Evolutionary conservation across 768 basidiomycete species (phyloP).

Genomic region (Grammothele lineata): DNA sequence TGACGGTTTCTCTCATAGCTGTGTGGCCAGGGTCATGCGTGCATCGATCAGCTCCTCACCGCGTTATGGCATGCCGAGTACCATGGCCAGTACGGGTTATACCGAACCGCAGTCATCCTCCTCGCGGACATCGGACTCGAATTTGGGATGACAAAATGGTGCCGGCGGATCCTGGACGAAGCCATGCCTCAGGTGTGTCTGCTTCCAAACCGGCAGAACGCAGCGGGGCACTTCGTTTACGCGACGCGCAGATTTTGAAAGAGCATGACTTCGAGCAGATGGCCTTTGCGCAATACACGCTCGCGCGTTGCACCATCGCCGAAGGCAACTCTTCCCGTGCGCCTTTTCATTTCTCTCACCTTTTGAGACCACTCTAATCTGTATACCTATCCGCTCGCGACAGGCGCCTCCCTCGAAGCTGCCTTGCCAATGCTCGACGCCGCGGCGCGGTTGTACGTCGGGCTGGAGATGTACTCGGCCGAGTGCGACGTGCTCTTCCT

Average conservation of each 20-base stretch:
- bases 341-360: slow-evolving; percentile 10
- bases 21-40: slow-evolving; percentile 55
- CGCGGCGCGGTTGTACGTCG: slow-evolving; percentile 63
- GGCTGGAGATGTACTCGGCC: slow-evolving; percentile 54
- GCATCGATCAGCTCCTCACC: slow-evolving; percentile 63
- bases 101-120: slow-evolving; percentile 65
- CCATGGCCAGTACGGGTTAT: slow-evolving; percentile 59
- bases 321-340: slow-evolving; percentile 45
- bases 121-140: slow-evolving; percentile 78
- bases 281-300: slow-evolving; percentile 67
- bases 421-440: slow-evolving; percentile 57
- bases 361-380: background rate
- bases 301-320: slow-evolving; percentile 72
- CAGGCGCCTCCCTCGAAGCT: slow-evolving; percentile 40
- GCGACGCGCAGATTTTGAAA: slow-evolving; percentile 62
- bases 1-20: too few species aligned
- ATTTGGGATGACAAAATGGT: slow-evolving; percentile 68
- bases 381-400: background rate
- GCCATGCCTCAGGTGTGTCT: slow-evolving; percentile 72
- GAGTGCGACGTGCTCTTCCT: slow-evolving; percentile 69
- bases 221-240: too few species aligned
- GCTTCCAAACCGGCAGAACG: too few species aligned
- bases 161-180: slow-evolving; percentile 63
- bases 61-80: slow-evolving; percentile 81
- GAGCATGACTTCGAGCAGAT: slow-evolving; percentile 75